These are phyloP conservation scores for Wilcoxina mikolae DNA, from an alignment of 495 filamentous ascomycete genomes.

Conservation along the genomic window DNA sequence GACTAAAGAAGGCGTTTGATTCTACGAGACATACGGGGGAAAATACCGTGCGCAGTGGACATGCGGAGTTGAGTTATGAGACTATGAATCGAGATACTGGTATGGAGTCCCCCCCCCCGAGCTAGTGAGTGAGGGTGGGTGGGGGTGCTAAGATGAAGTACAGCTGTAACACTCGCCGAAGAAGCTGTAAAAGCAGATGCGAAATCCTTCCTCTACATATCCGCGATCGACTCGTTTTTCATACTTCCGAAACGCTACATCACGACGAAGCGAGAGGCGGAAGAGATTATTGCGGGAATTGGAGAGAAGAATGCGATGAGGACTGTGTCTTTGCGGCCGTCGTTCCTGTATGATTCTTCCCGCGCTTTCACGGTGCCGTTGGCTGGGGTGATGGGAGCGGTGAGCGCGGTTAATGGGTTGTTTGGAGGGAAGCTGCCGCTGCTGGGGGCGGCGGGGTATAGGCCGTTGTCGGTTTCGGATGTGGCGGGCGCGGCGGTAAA, in stretches of 20 bases:
- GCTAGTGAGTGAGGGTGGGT: not conserved
- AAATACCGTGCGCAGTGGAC: constrained; percentile 45
- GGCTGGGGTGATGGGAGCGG: constrained; percentile 53
- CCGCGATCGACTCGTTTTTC: constrained; percentile 70
- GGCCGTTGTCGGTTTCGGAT: constrained; percentile 70
- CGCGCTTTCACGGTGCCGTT: constrained; percentile 71
- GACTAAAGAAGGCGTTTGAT: constrained; percentile 63
- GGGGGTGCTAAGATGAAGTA: not conserved
- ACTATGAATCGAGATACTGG: constrained; percentile 88
- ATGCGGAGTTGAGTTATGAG: constrained; percentile 71
- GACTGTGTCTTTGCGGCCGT: constrained; percentile 66
- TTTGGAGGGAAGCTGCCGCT: constrained; percentile 61
- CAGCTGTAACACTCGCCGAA: constrained; percentile 65
- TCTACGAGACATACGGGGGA: constrained; percentile 45
- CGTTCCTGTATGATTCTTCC: constrained; percentile 74
- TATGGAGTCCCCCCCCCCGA: constrained; percentile 25
- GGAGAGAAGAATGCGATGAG: constrained; percentile 55
- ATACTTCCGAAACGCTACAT: constrained; percentile 76
- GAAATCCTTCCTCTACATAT: constrained; percentile 67
- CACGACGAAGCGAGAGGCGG: constrained; percentile 80
- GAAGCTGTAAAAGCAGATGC: constrained; percentile 59
- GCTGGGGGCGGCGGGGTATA: constrained; percentile 64
- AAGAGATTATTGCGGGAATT: constrained; percentile 51
- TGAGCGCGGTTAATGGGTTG: constrained; percentile 54
- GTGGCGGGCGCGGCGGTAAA: constrained; percentile 78